Conservation (phyloP, 2,329 filamentous ascomycete genomes). For the Chaetomium olivaceum region DNA sequence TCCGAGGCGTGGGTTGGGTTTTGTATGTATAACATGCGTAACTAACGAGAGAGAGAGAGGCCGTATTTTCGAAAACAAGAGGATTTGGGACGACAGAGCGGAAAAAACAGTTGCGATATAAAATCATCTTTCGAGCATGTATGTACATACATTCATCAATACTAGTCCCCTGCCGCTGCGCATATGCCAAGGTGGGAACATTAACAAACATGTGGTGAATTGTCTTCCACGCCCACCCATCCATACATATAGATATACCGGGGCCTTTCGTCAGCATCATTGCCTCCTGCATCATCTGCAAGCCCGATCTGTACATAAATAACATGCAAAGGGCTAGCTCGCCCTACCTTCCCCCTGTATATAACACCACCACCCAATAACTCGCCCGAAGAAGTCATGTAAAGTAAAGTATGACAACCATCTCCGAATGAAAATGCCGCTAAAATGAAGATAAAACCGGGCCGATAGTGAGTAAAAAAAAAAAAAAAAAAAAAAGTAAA, state of each 20-base stretch:
- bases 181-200: constrained; percentile 3
- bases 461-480: background rate
- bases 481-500: background rate
- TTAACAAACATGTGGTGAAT: constrained; percentile 8
- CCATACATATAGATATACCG: background rate
- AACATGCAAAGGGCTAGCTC: background rate
- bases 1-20: no score
- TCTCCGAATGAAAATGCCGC: constrained; percentile 3
- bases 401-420: background rate
- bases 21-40: no score
- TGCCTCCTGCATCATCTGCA: background rate
- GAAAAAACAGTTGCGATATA: background rate
- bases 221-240: background rate
- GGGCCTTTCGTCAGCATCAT: constrained; percentile 7
- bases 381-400: background rate
- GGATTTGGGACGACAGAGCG: background rate
- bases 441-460: constrained; percentile 4
- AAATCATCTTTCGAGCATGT: background rate
- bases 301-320: background rate
- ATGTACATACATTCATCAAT: background rate
- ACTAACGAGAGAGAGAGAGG: background rate
- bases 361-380: background rate
- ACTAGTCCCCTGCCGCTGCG: background rate
- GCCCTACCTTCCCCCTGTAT: background rate
- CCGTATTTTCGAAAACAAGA: background rate